These are phyloP conservation scores for Cladosporium phlei DNA, from an alignment of 2,329 filamentous ascomycete species.

Conservation along the genomic window DNA sequence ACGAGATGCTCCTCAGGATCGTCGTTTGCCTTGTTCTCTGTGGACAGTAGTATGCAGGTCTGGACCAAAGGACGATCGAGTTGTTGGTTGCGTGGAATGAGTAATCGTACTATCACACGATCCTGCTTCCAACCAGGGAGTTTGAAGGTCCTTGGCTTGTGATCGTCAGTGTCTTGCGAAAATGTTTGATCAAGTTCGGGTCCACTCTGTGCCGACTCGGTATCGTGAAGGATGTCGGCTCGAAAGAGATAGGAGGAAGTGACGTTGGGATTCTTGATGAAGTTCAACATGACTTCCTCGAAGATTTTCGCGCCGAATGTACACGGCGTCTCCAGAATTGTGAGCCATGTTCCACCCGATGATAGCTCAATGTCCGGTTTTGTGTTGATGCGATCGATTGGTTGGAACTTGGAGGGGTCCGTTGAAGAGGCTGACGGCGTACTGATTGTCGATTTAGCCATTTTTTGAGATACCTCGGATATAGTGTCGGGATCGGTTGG, in stretches of 20 bases:
- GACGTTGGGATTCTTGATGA: conserved; percentile 74
- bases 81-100: conserved; percentile 77
- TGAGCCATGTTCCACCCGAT: conserved; percentile 26
- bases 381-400: conserved; percentile 28
- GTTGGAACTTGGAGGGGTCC: conserved; percentile 25
- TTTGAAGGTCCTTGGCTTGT: background rate
- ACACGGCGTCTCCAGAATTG: conserved; percentile 22
- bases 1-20: conserved; percentile 52
- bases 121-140: conserved; percentile 40
- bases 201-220: too few relatives aligned
- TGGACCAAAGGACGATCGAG: conserved; percentile 73
- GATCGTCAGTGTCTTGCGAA: too few relatives aligned
- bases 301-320: conserved; percentile 44
- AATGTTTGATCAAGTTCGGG: background rate
- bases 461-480: background rate
- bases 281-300: conserved; percentile 63
- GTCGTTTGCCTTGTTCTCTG: conserved; percentile 29
- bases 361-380: conserved; percentile 16
- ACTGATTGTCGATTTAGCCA: background rate
- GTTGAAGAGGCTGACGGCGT: conserved; percentile 1
- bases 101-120: conserved; percentile 65
- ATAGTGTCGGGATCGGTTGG: background rate
- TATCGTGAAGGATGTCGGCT: conserved; percentile 66
- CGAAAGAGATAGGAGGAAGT: conserved; percentile 74
- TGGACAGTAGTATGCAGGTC: conserved; percentile 67